Percentiles rank a stretch among this genome's conserved stretches.
These are phyloP conservation scores for Boletellus sp. DNA, from an alignment of 768 basidiomycete genomes.

Conservation along the genomic window DNA sequence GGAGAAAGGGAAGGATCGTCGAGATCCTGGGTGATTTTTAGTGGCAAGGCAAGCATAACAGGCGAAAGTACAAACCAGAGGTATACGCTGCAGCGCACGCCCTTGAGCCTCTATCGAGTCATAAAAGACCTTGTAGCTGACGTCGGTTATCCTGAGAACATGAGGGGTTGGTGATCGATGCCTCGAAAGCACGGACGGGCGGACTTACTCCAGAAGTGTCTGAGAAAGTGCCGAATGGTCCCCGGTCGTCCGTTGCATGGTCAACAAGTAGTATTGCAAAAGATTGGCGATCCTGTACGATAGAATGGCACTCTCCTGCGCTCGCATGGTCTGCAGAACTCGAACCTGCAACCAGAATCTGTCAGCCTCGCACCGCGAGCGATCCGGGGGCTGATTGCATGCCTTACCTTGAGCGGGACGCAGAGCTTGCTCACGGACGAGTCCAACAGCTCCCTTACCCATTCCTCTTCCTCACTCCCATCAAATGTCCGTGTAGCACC, in stretches of 20 bases:
- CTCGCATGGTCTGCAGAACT: constrained; percentile 89
- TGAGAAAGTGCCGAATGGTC: constrained; percentile 71
- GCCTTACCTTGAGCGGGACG: constrained; percentile 76
- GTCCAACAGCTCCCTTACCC: constrained; percentile 80
- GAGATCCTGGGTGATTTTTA: constrained; percentile 41
- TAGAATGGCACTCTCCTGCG: constrained; percentile 89
- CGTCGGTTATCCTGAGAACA: constrained; percentile 63
- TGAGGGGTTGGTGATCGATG: too few species aligned
- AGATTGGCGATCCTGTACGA: constrained; percentile 92
- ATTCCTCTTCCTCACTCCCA: constrained; percentile 66
- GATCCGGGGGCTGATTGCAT: not conserved
- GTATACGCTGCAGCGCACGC: constrained; percentile 52
- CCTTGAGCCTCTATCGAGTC: constrained; percentile 86
- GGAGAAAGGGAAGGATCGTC: constrained; percentile 72
- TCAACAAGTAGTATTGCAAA: constrained; percentile 90
- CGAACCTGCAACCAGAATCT: constrained; percentile 50
- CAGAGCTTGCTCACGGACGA: constrained; percentile 78
- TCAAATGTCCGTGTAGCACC: constrained; percentile 59
- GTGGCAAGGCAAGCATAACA: not conserved
- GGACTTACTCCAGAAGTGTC: constrained; percentile 72
- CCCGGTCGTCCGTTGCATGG: constrained; percentile 91
- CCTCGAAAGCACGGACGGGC: too few species aligned
- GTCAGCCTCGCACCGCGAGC: not conserved
- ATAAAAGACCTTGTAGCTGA: constrained; percentile 82
- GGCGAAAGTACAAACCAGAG: constrained; percentile 41